Evolutionary conservation across 2,329 filamentous ascomycete genomes (phyloP).

Genomic region (Botrytis squamosa): DNA sequence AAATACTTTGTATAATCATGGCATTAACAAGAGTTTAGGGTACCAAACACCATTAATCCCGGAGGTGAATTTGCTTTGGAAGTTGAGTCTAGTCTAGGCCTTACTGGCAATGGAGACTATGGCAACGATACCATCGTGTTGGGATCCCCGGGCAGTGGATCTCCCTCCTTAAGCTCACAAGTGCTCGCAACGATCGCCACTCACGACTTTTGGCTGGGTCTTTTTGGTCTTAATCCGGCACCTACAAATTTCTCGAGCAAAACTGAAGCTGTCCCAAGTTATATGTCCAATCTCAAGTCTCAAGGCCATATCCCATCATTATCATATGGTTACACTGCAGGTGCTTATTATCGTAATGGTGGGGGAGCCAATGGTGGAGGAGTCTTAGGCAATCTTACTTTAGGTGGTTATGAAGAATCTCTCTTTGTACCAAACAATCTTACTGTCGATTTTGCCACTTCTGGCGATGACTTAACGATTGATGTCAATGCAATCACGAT

Average conservation of each 20-base stretch:
- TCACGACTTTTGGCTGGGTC: conserved; percentile 32
- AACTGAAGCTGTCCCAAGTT: conserved; percentile 36
- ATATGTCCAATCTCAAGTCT: conserved; percentile 42
- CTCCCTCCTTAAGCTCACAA: conserved; percentile 29
- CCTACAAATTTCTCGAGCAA: conserved; percentile 28
- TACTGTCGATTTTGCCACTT: conserved; percentile 41
- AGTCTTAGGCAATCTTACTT: conserved; percentile 31
- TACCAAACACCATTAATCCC: conserved; percentile 25
- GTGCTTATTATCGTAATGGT: conserved; percentile 42
- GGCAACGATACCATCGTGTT: conserved; percentile 32
- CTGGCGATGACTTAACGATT: conserved; percentile 42
- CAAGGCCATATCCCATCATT: conserved; percentile 43
- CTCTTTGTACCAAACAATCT: conserved; percentile 43
- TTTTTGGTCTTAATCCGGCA: conserved; percentile 33
- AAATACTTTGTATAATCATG: not conserved
- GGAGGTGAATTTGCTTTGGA: conserved; percentile 28
- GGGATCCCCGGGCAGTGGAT: conserved; percentile 20
- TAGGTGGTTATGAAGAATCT: conserved; percentile 44
- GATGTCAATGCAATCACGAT: conserved; percentile 40
- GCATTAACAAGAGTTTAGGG: conserved; percentile 22
- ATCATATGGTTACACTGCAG: conserved; percentile 47
- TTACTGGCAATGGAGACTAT: conserved; percentile 28
- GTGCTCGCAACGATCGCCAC: conserved; percentile 38
- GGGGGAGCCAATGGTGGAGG: conserved; percentile 17
- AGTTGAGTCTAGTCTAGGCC: conserved; percentile 26